Evolutionary conservation across 257 asterid genomes (phyloP), one percentile per base, ranked within the genome.

Genomic region (Jacaranda mimosifolia): DNA sequence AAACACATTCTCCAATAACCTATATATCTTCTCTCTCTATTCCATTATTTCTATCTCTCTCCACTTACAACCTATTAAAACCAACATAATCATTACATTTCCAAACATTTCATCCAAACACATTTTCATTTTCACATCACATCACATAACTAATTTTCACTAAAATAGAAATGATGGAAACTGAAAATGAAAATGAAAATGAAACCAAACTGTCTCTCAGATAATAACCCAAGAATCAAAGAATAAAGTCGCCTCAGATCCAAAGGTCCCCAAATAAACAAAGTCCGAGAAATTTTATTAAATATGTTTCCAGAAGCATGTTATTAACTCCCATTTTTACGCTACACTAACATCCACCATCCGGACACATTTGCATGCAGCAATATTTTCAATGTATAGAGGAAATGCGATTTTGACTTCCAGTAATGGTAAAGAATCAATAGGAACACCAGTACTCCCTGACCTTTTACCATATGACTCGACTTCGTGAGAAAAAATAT

Each of bases 391-490:
- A 15, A 14, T 21, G 55, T 3, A 19, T 7, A 56, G 6, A 19
- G 12, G 40, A 10, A 39, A 38, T 17, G 55, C 55, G 9, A 14
- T 15, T 10, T 8, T 19, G 9, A 56, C 59, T 52, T n/a, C 55
- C 18, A 13, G 6, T 39, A 40, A 40, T 65, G 35, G 52, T 43
- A 19, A 18, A 45, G 39, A 42, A 67, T 17, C 36, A 67, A 43
- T 7, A 7, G 32, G 0, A 18, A 67, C 57, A 67, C 18, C 38
- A 8, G 6, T 15, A 70, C 8, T 55, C 39, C 36, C 55, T 38
- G 66, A 71, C 65, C 17, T 55, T 55, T 51, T 70, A 35, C 32
- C 74, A 49, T 21, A 40, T 38, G 70, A 7, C 13, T 19, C 49
- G 13, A 36, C n/a, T 38, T 63, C 6, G 9, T 21, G 13, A 7